Percentiles rank a stretch among this genome's conserved stretches.
Evolutionary conservation across 805 yeast species (phyloP).

Genomic region (Torulaspora microellipsoides): DNA sequence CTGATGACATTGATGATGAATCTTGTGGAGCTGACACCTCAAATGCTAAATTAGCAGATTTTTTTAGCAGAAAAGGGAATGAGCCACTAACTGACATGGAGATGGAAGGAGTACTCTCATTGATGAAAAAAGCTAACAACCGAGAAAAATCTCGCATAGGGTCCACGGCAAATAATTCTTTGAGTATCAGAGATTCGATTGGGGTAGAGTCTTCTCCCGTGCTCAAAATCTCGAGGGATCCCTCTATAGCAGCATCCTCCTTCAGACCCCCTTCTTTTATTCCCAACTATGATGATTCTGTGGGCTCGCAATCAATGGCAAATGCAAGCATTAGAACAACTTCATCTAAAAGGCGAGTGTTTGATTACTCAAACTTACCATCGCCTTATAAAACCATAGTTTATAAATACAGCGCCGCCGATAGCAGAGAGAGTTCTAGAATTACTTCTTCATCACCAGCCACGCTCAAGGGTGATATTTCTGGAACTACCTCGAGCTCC

Average conservation of each 20-base stretch:
- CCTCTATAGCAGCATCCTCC: constrained; percentile 9
- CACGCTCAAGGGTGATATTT: constrained; percentile 1
- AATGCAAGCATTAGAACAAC: constrained; percentile 18
- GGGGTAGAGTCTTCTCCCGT: constrained; percentile 9
- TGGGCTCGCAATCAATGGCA: constrained; percentile 15
- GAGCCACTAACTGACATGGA: constrained; percentile 69
- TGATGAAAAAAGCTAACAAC: constrained; percentile 38
- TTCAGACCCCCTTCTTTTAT: constrained; percentile 35
- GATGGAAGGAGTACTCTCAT: constrained; percentile 72
- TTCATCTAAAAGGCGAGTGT: constrained; percentile 32
- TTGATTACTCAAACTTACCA: constrained; percentile 38
- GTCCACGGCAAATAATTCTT: not conserved
- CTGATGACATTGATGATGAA: constrained; percentile 14
- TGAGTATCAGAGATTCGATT: constrained; percentile 1
- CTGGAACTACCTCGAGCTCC: not conserved
- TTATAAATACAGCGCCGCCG: constrained; percentile 26
- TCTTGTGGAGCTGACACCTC: constrained; percentile 37
- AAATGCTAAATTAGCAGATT: constrained; percentile 59
- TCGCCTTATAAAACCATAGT: constrained; percentile 38
- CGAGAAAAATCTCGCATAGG: constrained; percentile 5
- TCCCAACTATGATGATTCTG: constrained; percentile 32
- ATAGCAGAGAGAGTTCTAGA: constrained; percentile 1
- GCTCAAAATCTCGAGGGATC: constrained; percentile 12
- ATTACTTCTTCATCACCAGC: not conserved
- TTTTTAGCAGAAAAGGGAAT: constrained; percentile 71